phyloP scores from a whole-genome alignment of 495 filamentous ascomycete species.

The Achaetomiella virescens region DNA sequence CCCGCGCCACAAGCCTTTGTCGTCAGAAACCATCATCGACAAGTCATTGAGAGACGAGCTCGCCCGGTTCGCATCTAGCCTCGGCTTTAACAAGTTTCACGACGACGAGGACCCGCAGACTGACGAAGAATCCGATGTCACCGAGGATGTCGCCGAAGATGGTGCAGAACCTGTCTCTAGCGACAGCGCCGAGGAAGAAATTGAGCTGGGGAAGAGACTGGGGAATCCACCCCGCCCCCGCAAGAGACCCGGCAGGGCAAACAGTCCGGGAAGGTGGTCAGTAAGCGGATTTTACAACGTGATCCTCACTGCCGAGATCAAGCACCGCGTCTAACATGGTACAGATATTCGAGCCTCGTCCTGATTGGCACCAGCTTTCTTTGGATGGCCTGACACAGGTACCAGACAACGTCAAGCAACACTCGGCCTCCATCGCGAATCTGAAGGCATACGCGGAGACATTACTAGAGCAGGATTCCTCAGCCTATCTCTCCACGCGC shows the following conservation, averaged over 20 bases:
- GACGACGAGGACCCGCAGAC: constrained; percentile 29
- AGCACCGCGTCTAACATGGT: constrained; percentile 10
- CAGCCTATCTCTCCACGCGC: constrained; percentile 47
- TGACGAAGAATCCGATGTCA: constrained; percentile 30
- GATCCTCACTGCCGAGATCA: not conserved
- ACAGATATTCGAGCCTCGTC: constrained; percentile 66
- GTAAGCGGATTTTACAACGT: constrained; percentile 22
- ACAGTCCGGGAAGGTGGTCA: constrained; percentile 35
- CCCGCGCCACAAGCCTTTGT: constrained; percentile 19
- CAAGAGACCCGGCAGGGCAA: constrained; percentile 21
- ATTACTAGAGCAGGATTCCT: constrained; percentile 67
- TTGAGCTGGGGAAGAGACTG: constrained; percentile 19
- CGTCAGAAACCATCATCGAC: constrained; percentile 27
- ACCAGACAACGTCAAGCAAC: constrained; percentile 44
- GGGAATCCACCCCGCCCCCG: constrained; percentile 13
- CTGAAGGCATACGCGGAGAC: constrained; percentile 68
- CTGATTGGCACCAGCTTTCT: constrained; percentile 75
- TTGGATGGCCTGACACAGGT: constrained; percentile 50
- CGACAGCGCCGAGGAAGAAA: constrained; percentile 14
- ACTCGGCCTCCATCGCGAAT: constrained; percentile 57
- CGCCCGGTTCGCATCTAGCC: constrained; percentile 38
- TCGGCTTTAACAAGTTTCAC: constrained; percentile 40
- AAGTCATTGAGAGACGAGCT: constrained; percentile 36
- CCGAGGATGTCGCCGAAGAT: constrained; percentile 25
- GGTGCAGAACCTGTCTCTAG: constrained; percentile 20